These are phyloP conservation scores for Neopestalotiopsis rosae DNA, from an alignment of 2,329 filamentous ascomycete genomes.

Conservation along the genomic window DNA sequence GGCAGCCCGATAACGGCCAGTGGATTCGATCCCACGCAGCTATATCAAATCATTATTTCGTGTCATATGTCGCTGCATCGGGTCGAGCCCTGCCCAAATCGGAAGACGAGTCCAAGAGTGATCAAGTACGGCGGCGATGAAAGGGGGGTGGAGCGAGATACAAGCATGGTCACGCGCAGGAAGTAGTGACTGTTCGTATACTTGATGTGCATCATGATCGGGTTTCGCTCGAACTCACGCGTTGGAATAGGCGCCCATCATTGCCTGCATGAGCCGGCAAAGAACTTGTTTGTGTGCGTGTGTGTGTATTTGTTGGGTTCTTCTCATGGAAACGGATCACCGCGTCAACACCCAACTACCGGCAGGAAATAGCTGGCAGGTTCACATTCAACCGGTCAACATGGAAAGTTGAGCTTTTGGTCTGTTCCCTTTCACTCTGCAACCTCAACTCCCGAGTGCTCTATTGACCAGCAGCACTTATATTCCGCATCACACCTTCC, in stretches of 20 bases:
- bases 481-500: too few relatives aligned
- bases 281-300: not conserved
- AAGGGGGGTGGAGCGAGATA: too few relatives aligned
- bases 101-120: too few relatives aligned
- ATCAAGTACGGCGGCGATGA: too few relatives aligned
- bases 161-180: too few relatives aligned
- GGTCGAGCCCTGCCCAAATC: too few relatives aligned
- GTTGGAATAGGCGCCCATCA: not conserved
- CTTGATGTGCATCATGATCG: not conserved
- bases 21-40: too few relatives aligned
- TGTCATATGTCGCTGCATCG: too few relatives aligned
- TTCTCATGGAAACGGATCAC: not conserved
- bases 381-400: not conserved
- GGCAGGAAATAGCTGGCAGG: not conserved
- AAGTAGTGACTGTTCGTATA: too few relatives aligned
- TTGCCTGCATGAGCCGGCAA: not conserved
- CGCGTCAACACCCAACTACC: not conserved
- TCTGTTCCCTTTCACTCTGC: not conserved
- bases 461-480: too few relatives aligned
- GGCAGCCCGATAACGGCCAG: too few relatives aligned
- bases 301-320: not conserved
- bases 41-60: too few relatives aligned
- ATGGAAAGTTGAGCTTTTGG: not conserved
- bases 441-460: not conserved
- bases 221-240: not conserved